phyloP scores from a whole-genome alignment of 306 rosid genomes.

The Sicyos edulis region DNA sequence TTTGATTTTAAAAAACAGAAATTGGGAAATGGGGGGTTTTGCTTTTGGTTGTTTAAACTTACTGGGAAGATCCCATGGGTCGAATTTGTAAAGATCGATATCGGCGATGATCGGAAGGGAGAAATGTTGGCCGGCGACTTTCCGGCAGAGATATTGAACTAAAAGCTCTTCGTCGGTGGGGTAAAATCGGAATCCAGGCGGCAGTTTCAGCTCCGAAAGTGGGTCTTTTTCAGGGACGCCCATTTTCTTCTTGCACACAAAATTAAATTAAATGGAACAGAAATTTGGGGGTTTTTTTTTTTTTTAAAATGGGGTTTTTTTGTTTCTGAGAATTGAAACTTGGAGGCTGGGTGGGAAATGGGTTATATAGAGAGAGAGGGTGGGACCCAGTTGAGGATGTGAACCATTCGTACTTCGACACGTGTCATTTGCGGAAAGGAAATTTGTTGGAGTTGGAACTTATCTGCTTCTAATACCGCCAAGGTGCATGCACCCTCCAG shows the following conservation, averaged over 20 bases:
- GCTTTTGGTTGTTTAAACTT: constrained; percentile 1
- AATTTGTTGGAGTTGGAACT: constrained; percentile 41
- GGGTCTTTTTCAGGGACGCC: constrained; percentile 53
- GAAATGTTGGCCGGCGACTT: constrained; percentile 87
- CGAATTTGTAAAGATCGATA: constrained; percentile 81
- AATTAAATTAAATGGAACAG: background rate
- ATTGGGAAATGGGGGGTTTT: background rate
- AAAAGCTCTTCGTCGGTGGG: constrained; percentile 92
- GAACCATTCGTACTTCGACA: constrained; percentile 25
- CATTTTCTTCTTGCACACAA: constrained; percentile 30
- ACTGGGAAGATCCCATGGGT: constrained; percentile 90
- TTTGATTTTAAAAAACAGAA: background rate
- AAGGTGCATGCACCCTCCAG: constrained; percentile 40
- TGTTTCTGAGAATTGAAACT: background rate
- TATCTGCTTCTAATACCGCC: constrained; percentile 52
- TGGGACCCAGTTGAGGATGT: constrained; percentile 39
- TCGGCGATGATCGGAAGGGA: constrained; percentile 70
- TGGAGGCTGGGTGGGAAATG: background rate
- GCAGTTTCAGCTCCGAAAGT: constrained; percentile 61
- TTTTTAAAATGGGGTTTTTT: background rate
- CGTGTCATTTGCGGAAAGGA: constrained; percentile 22
- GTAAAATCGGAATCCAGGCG: constrained; percentile 84
- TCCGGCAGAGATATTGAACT: constrained; percentile 76
- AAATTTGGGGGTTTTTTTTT: background rate
- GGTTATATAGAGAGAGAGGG: constrained; percentile 15